Evolutionary conservation across 2,329 filamentous ascomycete species (phyloP).

Genomic region (Microdochium paspali): DNA sequence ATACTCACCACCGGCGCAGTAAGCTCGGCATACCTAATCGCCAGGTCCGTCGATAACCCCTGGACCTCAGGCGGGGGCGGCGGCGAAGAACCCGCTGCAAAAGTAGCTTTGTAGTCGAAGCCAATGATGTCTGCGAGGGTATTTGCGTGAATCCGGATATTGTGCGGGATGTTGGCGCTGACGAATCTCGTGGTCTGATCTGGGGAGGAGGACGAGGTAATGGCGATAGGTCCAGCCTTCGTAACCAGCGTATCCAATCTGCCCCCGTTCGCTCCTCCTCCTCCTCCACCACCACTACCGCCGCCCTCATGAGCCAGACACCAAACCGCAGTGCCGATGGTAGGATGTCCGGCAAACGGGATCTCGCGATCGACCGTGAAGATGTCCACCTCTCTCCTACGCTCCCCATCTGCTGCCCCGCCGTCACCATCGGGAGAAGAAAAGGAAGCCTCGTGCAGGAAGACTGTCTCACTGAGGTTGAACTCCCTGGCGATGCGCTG

Average conservation of each 20-base stretch:
- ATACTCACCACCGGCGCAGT: conserved; percentile 47
- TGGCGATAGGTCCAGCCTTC: conserved; percentile 46
- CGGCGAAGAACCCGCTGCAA: too few species aligned
- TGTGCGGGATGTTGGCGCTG: conserved; percentile 56
- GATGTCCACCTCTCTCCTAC: conserved; percentile 41
- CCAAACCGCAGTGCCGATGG: conserved; percentile 46
- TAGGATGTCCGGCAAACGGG: conserved; percentile 55
- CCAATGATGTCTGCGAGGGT: conserved; percentile 23
- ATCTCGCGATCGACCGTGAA: conserved; percentile 47
- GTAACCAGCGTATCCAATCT: conserved; percentile 40
- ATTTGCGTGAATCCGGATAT: conserved; percentile 49
- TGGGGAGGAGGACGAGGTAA: conserved; percentile 17
- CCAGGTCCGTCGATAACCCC: conserved; percentile 9
- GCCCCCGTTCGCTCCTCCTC: conserved; percentile 8
- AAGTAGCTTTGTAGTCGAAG: too few species aligned
- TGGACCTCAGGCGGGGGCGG: conserved; percentile 2
- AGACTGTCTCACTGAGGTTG: conserved; percentile 56
- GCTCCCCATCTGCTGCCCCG: background rate
- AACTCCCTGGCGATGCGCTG: conserved; percentile 53
- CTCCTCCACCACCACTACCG: background rate
- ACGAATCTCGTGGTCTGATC: conserved; percentile 23
- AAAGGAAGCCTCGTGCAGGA: conserved; percentile 46
- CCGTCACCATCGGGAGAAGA: too few species aligned
- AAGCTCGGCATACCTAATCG: conserved; percentile 16
- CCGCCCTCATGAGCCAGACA: conserved; percentile 24